Percentiles rank a stretch among this genome's conserved stretches.
phyloP scores from a whole-genome alignment of 2,329 filamentous ascomycete genomes.

The Fusarium mangiferae region DNA sequence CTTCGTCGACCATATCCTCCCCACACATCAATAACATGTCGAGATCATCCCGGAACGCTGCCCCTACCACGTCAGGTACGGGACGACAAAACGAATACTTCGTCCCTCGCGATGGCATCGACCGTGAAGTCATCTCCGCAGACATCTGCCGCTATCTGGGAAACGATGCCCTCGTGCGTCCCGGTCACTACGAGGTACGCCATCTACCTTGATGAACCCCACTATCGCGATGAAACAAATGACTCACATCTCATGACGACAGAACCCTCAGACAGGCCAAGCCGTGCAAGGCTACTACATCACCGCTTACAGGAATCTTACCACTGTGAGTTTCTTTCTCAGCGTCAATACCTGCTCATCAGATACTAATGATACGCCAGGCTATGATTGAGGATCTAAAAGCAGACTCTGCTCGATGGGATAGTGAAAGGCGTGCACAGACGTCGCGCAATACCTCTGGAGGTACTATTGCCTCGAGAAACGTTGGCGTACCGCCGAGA shows the following conservation, averaged over 20 bases:
- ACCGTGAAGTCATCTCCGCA: constrained; percentile 84
- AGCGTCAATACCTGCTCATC: background rate
- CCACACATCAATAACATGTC: constrained; percentile 50
- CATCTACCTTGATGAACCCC: background rate
- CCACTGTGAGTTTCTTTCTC: constrained; percentile 67
- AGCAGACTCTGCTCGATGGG: constrained; percentile 70
- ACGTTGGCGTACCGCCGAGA: constrained; percentile 60
- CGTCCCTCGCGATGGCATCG: constrained; percentile 82
- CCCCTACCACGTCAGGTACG: constrained; percentile 50
- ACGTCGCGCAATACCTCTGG: constrained; percentile 63
- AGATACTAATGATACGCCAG: constrained; percentile 50
- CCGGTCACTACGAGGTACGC: constrained; percentile 76
- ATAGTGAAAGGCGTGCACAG: constrained; percentile 67
- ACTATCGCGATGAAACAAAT: constrained; percentile 31
- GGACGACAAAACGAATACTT: constrained; percentile 81
- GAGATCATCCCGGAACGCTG: constrained; percentile 54
- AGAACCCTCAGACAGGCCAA: constrained; percentile 68
- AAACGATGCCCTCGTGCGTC: constrained; percentile 82
- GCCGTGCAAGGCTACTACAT: constrained; percentile 79
- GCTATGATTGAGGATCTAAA: constrained; percentile 73
- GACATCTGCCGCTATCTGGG: constrained; percentile 87
- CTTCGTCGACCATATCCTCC: constrained; percentile 31
- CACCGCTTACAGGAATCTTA: constrained; percentile 81
- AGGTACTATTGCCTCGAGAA: constrained; percentile 68
- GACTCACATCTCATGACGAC: constrained; percentile 34